Evolutionary conservation across 2,329 filamentous ascomycete species (phyloP), one percentile per base, ranked within the genome.

Genomic region (Incumbomyces lentus): DNA sequence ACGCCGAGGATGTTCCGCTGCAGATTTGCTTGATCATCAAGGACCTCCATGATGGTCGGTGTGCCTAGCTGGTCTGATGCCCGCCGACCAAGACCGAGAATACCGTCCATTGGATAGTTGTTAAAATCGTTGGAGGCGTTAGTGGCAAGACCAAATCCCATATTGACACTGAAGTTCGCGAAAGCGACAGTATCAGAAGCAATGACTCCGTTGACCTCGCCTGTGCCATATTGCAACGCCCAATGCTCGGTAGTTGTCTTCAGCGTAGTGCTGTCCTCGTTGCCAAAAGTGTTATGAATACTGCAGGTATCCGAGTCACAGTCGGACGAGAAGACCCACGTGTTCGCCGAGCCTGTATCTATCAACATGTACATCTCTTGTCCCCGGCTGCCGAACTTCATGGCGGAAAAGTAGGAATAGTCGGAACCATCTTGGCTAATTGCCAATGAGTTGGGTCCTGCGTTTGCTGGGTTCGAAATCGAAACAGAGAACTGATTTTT

Each of bases 91-190:
- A 94, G 67, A 3, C 87, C 88, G 2, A 95, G 68, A 40, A 95
- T 93, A 18, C 88, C 88, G 61, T 95, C 88, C 64, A 94, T 88
- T 1, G 86, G 83, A 57, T 90, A 94, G 44, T 76, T 74, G 22
- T 70, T 66, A 62, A 95, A 94, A 52, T 92, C 81, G 43, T 78
- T 65, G 1, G 85, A 87, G 1, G 84, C 84, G 18, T 74, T 74
- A 30, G 74, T 76, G 17, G 84, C 86, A 49, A 89, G 65, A 3
- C 88, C 88, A 58, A 95, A 85, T 2, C 76, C 70, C 56, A 87
- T 73, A 1, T 72, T 62, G 12, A 86, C 60, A 35, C 71, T 75
- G 51, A 89, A 69, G 13, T 77, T 78, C 2, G 80, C 84, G 53
- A 94, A 67, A 3, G 72, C 70, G 17, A 92, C 60, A 0, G 69